Base-by-base conservation (phyloP, 495 filamentous ascomycete genomes). In the Penicillium nucicola region DNA sequence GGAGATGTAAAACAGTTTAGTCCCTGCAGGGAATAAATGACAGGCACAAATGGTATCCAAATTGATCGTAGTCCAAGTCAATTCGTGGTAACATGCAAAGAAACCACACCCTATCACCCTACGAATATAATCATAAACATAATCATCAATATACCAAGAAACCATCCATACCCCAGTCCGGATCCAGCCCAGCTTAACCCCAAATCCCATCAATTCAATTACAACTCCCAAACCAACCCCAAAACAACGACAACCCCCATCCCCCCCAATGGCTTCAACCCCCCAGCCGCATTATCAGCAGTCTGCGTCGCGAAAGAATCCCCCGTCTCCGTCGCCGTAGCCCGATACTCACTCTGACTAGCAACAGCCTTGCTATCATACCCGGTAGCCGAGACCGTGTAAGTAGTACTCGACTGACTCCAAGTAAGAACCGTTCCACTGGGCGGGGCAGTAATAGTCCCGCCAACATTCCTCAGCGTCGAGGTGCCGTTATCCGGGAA, bases 401-500 rank as follows among this genome's bases (percentile, higher is more conserved):
- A 63, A 12, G 53, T 63, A 28, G 53, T 45, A 5, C 45, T 54
- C n/a, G 53, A 42, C 48, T 65, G 62, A 1, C 59, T 62, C 62
- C 62, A 65, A 20, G 56, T 57, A 12, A 65, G 22, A 9, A 65
- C 56, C 1, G 62, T 65, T 22, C 62, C 62, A 25, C 50, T 56
- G 0, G 62, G 59, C 6, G 62, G 62, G 4, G 52, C 56, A 0
- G 53, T 54, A 10, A 65, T 42, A 2, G 59, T 63, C 0, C 62
- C 62, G 0, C n/a, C 59, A n/a, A 63, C 46, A 19, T 65, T 58
- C 20, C 19, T 20, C 33, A 65, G 43, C n/a, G 53, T 60, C 3
- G 50, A 50, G 1, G 53, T 58, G 0, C 62, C 62, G 32, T 65
- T 65, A 9, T 33, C 38, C 4, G 62, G 62, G 15, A 56, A 54